Conservation (phyloP, 257 asterid genomes). For the Phtheirospermum japonicum region DNA sequence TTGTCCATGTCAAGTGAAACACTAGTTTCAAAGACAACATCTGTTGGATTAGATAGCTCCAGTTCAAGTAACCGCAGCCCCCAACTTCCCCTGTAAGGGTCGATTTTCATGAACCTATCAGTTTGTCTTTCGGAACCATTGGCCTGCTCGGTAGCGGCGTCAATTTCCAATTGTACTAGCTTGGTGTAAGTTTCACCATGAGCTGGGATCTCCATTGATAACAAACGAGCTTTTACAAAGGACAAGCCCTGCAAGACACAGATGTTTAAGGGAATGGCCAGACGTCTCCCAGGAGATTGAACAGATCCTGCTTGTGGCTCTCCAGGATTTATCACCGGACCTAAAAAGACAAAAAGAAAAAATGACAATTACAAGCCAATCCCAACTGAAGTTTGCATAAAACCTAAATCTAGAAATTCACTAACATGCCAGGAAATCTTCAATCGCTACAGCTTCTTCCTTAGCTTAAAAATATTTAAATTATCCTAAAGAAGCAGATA, state of each 20-base stretch:
- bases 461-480: not conserved
- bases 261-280: constrained; percentile 79
- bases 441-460: not conserved
- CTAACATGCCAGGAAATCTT: constrained; percentile 17
- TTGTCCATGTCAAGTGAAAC: constrained; percentile 79
- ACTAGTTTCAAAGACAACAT: constrained; percentile 85
- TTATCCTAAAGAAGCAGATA: constrained; percentile 14
- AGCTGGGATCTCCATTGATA: constrained; percentile 98
- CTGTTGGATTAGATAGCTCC: constrained; percentile 94
- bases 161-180: constrained; percentile 36
- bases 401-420: constrained; percentile 8
- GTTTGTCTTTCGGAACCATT: constrained; percentile 51
- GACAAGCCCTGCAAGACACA: constrained; percentile 85
- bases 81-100: constrained; percentile 99
- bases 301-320: constrained; percentile 42
- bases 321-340: constrained; percentile 48
- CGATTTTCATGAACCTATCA: constrained; percentile 83
- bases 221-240: constrained; percentile 87
- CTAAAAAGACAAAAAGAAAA: constrained; percentile 36
- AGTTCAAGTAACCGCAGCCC: constrained; percentile 95
- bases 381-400: constrained; percentile 22
- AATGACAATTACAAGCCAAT: constrained; percentile 25
- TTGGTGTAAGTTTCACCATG: constrained; percentile 61
- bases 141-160: constrained; percentile 36
- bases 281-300: constrained; percentile 91